Percentiles rank a stretch among this genome's conserved stretches.
Evolutionary conservation across 495 filamentous ascomycete species (phyloP).

Genomic region (Pseudomonodictys pantanalensis): DNA sequence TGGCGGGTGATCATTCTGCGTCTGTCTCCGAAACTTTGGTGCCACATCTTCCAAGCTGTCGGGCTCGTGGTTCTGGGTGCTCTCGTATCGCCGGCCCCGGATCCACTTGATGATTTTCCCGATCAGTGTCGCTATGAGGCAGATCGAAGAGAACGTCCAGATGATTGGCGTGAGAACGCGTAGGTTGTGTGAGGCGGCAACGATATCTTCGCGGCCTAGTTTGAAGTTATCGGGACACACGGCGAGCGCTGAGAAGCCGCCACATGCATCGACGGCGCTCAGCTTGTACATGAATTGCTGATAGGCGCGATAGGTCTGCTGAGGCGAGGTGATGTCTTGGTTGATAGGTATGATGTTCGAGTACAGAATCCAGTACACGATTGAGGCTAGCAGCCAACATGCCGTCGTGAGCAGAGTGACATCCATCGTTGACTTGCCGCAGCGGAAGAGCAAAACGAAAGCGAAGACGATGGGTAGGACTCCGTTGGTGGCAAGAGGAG

Average conservation of each 20-base stretch:
- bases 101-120: not conserved
- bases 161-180: slow-evolving; percentile 15
- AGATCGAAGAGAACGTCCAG: slow-evolving; percentile 13
- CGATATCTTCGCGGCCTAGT: not conserved
- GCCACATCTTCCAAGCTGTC: not conserved
- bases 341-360: slow-evolving; percentile 15
- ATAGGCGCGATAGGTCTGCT: slow-evolving; percentile 1
- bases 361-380: slow-evolving; percentile 26
- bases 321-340: not conserved
- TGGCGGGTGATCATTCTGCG: not conserved
- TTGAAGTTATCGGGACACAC: slow-evolving; percentile 17
- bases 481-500: slow-evolving; percentile 21
- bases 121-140: not conserved
- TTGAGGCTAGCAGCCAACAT: slow-evolving; percentile 7
- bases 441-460: slow-evolving; percentile 15
- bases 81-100: not conserved
- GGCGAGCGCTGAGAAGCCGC: slow-evolving; percentile 15
- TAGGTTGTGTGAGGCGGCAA: not conserved
- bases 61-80: not conserved
- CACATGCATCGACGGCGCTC: slow-evolving; percentile 10
- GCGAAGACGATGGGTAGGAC: slow-evolving; percentile 20
- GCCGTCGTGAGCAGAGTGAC: slow-evolving; percentile 6
- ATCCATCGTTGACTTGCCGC: not conserved
- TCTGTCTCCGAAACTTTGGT: not conserved
- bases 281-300: slow-evolving; percentile 26